A percentile compares a stretch with the other conserved stretches of the same genome.
Evolutionary conservation across 768 basidiomycete genomes (phyloP).

Genomic region (Calocera cornea): DNA sequence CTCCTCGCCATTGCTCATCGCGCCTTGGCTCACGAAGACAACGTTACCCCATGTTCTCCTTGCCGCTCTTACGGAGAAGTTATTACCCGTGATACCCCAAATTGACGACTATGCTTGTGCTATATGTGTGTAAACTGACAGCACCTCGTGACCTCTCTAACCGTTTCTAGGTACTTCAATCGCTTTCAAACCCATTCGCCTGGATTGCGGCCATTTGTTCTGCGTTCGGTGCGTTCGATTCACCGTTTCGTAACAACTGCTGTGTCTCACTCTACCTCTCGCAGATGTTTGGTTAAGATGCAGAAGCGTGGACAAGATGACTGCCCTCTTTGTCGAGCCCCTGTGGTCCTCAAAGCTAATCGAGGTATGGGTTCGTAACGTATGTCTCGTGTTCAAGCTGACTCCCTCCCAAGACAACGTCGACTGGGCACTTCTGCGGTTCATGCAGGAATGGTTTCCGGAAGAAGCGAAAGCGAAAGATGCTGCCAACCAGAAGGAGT

Average conservation of each 20-base stretch:
- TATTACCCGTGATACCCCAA: constrained; percentile 67
- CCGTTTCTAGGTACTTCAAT: constrained; percentile 78
- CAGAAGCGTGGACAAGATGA: constrained; percentile 61
- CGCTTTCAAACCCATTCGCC: constrained; percentile 83
- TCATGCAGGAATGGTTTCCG: constrained; percentile 90
- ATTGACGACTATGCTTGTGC: constrained; percentile 35
- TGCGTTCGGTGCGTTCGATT: constrained; percentile 24
- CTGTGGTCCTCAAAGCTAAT: constrained; percentile 63
- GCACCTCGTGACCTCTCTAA: constrained; percentile 35
- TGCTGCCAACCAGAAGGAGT: constrained; percentile 61
- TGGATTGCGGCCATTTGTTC: constrained; percentile 56
- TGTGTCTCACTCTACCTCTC: background rate
- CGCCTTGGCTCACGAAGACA: constrained; percentile 22
- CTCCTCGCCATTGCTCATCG: constrained; percentile 24
- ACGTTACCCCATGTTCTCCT: constrained; percentile 54
- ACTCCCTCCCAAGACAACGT: constrained; percentile 45
- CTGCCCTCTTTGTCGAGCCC: constrained; percentile 77
- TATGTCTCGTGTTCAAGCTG: background rate
- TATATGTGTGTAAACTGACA: background rate
- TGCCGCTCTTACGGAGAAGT: constrained; percentile 65
- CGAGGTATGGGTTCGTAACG: constrained; percentile 38
- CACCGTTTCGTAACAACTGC: background rate
- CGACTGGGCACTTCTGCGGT: constrained; percentile 65
- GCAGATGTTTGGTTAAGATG: constrained; percentile 69
- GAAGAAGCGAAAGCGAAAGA: constrained; percentile 62